Evolutionary conservation across 495 filamentous ascomycete genomes (phyloP), one percentile per base, ranked within the genome.

Genomic region (Aspergillus egyptiacus): DNA sequence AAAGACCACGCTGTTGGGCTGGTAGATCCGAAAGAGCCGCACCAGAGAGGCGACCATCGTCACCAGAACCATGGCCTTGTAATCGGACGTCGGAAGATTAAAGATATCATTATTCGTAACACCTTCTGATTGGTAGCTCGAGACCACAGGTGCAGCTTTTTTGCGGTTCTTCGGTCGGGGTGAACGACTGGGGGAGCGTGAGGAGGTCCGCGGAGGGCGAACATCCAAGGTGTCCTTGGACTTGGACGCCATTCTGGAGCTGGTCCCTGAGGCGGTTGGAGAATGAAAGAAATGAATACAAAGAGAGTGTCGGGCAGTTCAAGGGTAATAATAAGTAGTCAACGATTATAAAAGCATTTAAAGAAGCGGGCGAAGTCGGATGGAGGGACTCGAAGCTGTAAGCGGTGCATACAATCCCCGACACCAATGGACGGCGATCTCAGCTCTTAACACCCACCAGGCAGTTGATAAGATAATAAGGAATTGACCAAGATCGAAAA

Each of bases 1-100:
- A 65, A 98, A 98, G 38, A 98, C 93, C 30, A 98, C 93, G 59
- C 91, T 96, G 54, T 82, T 84, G 34, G 93, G 93, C 63, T 96
- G 89, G 66, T 94, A 96, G 69, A 97, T 95, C 63, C 88, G 82
- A 76, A 95, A 98, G 23, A 98, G 69, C 51, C 93, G 84, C 48
- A 98, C 90, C 50, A 82, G 70, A 22, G 84, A 77, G 15, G 86
- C 88, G 47, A 95, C 56, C 35, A 91, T 49, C 34, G 89, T 95
- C 50, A 96, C 67, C 33, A 78, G 62, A 17, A 79, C 68, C 61
- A 95, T 71, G 36, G 87, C 58, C 62, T 86, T 80, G 67, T 88
- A 95, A 69, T 97, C 93, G 17, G 84, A 85, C 8, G 75, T 65
- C 10, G 91, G 85, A 14, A 98, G 69, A 14, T 63, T 62, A 61